Percentiles rank a stretch among this genome's conserved stretches.
Conservation (phyloP, 2,329 filamentous ascomycete genomes). For the Apiospora marii region DNA sequence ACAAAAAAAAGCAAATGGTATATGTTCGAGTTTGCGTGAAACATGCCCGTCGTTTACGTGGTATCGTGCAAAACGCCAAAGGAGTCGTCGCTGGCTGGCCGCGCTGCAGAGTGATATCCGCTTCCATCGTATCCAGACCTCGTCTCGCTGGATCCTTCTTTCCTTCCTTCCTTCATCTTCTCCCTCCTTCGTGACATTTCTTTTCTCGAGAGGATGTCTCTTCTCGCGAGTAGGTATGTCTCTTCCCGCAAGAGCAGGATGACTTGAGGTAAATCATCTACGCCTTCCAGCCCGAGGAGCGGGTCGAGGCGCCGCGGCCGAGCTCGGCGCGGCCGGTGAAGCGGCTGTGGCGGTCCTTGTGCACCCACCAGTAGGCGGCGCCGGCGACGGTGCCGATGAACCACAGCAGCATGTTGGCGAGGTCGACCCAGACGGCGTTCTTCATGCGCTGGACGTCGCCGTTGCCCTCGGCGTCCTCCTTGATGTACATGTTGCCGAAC, state of each 20-base stretch:
- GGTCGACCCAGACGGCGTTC: conserved; percentile 83
- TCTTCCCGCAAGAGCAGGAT: background rate
- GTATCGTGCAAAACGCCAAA: conserved; percentile 19
- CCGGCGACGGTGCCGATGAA: conserved; percentile 66
- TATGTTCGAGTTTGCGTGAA: conserved; percentile 12
- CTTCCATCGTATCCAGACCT: background rate
- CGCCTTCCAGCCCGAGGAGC: conserved; percentile 33
- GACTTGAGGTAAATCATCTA: conserved; percentile 23
- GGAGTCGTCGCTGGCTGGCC: background rate
- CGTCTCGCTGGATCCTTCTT: background rate
- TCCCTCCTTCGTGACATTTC: background rate
- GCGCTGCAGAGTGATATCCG: background rate
- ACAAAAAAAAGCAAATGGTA: conserved; percentile 4
- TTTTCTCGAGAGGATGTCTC: too few relatives aligned
- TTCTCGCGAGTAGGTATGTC: too few relatives aligned
- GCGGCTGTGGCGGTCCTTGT: conserved; percentile 58
- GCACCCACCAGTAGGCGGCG: conserved; percentile 65
- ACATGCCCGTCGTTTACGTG: conserved; percentile 8
- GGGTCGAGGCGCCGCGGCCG: conserved; percentile 35
- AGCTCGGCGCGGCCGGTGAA: conserved; percentile 68
- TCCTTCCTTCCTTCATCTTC: too few relatives aligned
- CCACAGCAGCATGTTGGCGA: conserved; percentile 81
- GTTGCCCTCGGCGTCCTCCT: conserved; percentile 70
- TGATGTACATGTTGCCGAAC: conserved; percentile 83
- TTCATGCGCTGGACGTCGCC: conserved; percentile 78